These are phyloP conservation scores for Thalassiosira hispida DNA, from an alignment of 352 stramenopile species.

Conservation along the genomic window DNA sequence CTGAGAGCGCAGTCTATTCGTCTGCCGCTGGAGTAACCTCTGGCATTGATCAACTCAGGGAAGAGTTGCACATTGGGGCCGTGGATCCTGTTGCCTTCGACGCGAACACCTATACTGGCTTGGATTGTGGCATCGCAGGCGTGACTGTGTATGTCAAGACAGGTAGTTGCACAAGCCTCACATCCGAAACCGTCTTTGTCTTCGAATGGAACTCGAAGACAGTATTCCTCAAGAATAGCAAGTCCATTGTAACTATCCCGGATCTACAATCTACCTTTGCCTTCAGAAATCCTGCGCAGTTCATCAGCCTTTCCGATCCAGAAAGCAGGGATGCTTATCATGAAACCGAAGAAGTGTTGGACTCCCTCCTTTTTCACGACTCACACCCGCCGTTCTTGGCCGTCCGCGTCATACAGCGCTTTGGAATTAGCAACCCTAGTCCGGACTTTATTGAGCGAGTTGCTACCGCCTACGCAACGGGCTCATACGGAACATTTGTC, in stretches of 20 bases:
- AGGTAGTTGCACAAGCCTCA: slow-evolving; percentile 14
- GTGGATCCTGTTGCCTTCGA: slow-evolving; percentile 39
- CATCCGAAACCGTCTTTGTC: slow-evolving; percentile 35
- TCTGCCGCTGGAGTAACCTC: neutral
- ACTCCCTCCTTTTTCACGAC: slow-evolving; percentile 67
- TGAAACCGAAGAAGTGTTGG: slow-evolving; percentile 72
- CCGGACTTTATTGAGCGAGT: slow-evolving; percentile 59
- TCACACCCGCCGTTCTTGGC: slow-evolving; percentile 70
- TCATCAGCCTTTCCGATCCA: slow-evolving; percentile 32
- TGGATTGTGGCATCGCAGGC: slow-evolving; percentile 13
- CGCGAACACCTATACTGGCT: slow-evolving; percentile 4
- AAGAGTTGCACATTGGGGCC: slow-evolving; percentile 42
- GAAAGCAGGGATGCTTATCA: slow-evolving; percentile 51
- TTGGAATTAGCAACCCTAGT: slow-evolving; percentile 72
- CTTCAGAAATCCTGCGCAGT: slow-evolving; percentile 59
- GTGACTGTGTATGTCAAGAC: slow-evolving; percentile 24
- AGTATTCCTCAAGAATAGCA: slow-evolving; percentile 44
- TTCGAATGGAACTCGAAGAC: slow-evolving; percentile 32
- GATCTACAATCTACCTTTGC: neutral
- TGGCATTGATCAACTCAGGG: slow-evolving; percentile 15
- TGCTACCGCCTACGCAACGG: slow-evolving; percentile 60
- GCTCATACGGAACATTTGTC: slow-evolving; percentile 52
- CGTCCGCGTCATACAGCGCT: slow-evolving; percentile 57
- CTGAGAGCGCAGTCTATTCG: neutral
- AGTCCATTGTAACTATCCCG: slow-evolving; percentile 13